Conservation (phyloP, 2,329 filamentous ascomycete genomes). For the Alternaria sp. region DNA sequence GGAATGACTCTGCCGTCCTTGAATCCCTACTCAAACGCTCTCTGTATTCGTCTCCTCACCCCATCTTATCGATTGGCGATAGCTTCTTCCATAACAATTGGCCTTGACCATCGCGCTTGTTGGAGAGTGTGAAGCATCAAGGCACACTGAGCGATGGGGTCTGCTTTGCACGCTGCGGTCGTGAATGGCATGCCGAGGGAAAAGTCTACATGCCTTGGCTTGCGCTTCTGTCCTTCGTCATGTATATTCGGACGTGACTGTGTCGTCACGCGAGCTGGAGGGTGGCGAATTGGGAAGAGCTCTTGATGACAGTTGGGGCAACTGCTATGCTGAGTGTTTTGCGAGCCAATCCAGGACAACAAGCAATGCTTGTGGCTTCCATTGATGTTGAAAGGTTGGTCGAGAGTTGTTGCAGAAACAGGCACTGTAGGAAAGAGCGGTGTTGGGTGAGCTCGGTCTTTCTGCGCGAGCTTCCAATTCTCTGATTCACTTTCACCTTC, state of each 20-base stretch:
- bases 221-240: background rate
- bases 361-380: conserved; percentile 2
- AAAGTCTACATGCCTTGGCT: background rate
- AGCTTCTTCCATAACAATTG: background rate
- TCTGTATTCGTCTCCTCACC: background rate
- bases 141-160: background rate
- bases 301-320: background rate
- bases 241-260: background rate
- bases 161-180: background rate
- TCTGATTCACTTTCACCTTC: background rate
- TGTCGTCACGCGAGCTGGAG: background rate
- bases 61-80: background rate
- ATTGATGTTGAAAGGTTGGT: background rate
- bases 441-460: background rate
- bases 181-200: background rate
- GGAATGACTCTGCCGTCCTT: background rate
- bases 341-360: background rate
- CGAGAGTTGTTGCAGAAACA: background rate
- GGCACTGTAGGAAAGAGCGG: background rate
- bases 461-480: background rate
- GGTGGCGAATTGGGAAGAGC: background rate
- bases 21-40: background rate
- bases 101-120: background rate
- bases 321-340: background rate
- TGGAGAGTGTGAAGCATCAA: background rate